phyloP scores from a whole-genome alignment of 1,284 basidiomycete genomes.

The Omphalotus olearius region DNA sequence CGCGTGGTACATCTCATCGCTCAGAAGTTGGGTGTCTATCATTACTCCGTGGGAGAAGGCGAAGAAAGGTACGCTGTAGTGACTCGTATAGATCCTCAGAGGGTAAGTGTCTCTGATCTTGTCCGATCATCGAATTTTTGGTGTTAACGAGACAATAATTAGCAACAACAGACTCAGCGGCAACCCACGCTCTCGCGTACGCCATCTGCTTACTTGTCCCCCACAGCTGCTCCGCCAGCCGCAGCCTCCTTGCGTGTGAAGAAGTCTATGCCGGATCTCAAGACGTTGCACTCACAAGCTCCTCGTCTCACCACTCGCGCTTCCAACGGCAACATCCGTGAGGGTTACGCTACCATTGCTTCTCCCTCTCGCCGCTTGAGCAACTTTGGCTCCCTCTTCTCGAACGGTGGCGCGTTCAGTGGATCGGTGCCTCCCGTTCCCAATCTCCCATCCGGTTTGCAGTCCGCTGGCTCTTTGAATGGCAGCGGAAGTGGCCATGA shows the following conservation, averaged over 20 bases:
- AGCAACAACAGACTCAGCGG: constrained; percentile 31
- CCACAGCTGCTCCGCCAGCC: constrained; percentile 31
- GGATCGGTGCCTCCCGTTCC: constrained; percentile 70
- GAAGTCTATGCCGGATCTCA: constrained; percentile 96
- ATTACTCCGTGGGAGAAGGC: constrained; percentile 90
- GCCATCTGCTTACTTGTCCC: constrained; percentile 66
- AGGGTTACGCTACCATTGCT: constrained; percentile 86
- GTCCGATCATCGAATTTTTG: constrained; percentile 4
- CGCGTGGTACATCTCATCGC: constrained; percentile 95
- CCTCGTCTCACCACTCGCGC: constrained; percentile 79
- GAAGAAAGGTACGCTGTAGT: constrained; percentile 94
- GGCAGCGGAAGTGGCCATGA: constrained; percentile 37
- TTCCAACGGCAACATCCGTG: constrained; percentile 88
- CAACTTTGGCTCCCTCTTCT: constrained; percentile 66
- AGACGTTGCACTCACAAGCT: constrained; percentile 76
- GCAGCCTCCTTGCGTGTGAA: constrained; percentile 74
- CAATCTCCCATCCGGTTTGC: constrained; percentile 47
- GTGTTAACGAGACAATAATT: constrained; percentile 5
- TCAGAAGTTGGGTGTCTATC: constrained; percentile 92
- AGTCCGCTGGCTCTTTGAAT: constrained; percentile 41
- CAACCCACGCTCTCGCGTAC: constrained; percentile 67
- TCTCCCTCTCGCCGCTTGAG: constrained; percentile 74
- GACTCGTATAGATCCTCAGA: constrained; percentile 76
- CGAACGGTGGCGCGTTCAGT: constrained; percentile 40
- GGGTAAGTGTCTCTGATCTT: constrained; percentile 41